Percentiles rank a stretch among this genome's conserved stretches.
Conservation (phyloP, 1,139 yeast species). For the Blastobotrys capitulatus region DNA sequence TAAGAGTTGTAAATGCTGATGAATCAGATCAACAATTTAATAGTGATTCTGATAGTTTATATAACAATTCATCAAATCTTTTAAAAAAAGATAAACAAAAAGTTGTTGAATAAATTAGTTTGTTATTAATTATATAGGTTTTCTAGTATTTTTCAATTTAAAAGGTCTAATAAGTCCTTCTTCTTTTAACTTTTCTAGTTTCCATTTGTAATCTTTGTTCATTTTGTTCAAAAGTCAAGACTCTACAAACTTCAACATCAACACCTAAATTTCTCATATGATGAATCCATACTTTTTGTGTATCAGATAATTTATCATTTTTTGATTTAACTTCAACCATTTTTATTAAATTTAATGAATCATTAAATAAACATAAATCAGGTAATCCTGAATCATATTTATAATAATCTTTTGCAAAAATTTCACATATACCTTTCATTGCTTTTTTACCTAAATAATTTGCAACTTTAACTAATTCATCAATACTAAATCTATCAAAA, state of each 20-base stretch:
- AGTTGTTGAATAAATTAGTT: no score
- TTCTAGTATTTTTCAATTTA: no score
- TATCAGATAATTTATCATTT: slow-evolving; percentile 36
- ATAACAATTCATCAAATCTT: no score
- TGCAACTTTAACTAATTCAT: slow-evolving; percentile 26
- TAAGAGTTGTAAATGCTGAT: no score
- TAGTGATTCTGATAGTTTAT: not conserved
- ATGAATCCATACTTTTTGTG: slow-evolving; percentile 37
- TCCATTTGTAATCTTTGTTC: not conserved
- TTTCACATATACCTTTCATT: slow-evolving; percentile 24
- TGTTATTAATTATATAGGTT: no score
- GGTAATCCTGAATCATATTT: slow-evolving; percentile 34
- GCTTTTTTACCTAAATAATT: slow-evolving; percentile 27
- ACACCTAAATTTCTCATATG: slow-evolving; percentile 28
- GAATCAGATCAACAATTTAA: not conserved
- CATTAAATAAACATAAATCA: slow-evolving; percentile 34
- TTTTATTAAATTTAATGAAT: slow-evolving; percentile 18
- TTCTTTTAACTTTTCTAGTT: not conserved
- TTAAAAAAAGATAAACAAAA: no score
- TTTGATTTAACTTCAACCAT: slow-evolving; percentile 37
- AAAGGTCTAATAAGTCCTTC: no score
- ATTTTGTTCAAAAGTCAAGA: slow-evolving; percentile 16
- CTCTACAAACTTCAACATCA: slow-evolving; percentile 34
- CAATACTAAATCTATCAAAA: slow-evolving; percentile 14
- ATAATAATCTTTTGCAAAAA: slow-evolving; percentile 29